These are phyloP conservation scores for Hyphodiscus sp. DNA, from an alignment of 2,329 filamentous ascomycete species.

Conservation along the genomic window DNA sequence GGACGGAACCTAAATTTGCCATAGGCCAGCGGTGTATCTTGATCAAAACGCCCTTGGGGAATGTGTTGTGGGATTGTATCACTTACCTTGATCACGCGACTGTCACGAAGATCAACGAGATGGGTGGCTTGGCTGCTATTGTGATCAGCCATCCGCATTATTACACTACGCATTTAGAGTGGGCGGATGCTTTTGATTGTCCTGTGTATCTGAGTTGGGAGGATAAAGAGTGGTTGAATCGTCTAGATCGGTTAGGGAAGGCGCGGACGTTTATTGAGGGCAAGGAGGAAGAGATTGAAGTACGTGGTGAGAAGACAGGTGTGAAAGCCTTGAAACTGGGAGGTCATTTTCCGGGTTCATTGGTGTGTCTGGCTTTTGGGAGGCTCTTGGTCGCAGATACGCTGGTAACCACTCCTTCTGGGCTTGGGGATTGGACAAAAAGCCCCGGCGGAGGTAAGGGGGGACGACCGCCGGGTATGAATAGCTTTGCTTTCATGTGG, in stretches of 20 bases:
- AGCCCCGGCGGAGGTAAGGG: constrained; percentile 37
- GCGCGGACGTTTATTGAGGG: constrained; percentile 41
- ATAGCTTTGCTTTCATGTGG: constrained; percentile 68
- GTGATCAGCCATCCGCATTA: constrained; percentile 78
- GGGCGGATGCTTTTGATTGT: constrained; percentile 63
- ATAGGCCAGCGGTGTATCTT: constrained; percentile 73
- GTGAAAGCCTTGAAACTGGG: constrained; percentile 63
- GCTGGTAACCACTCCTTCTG: constrained; percentile 61
- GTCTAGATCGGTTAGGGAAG: constrained; percentile 34
- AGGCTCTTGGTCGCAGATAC: constrained; percentile 72
- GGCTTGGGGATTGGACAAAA: constrained; percentile 41
- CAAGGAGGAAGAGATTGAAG: constrained; percentile 34
- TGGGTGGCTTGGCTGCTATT: constrained; percentile 65
- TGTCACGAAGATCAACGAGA: constrained; percentile 45
- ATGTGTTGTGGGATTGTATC: constrained; percentile 76
- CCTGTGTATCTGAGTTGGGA: constrained; percentile 62
- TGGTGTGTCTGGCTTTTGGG: constrained; percentile 56
- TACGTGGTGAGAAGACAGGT: constrained; percentile 36
- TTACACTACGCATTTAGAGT: constrained; percentile 69
- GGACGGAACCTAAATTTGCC: constrained; percentile 52
- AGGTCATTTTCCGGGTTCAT: constrained; percentile 73
- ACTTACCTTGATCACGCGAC: constrained; percentile 63
- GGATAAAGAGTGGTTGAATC: constrained; percentile 59
- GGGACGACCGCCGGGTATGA: constrained; percentile 37
- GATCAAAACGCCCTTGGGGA: constrained; percentile 57